phyloP scores from a whole-genome alignment of 2,329 filamentous ascomycete genomes.

The Colletotrichum gloeosporioides region DNA sequence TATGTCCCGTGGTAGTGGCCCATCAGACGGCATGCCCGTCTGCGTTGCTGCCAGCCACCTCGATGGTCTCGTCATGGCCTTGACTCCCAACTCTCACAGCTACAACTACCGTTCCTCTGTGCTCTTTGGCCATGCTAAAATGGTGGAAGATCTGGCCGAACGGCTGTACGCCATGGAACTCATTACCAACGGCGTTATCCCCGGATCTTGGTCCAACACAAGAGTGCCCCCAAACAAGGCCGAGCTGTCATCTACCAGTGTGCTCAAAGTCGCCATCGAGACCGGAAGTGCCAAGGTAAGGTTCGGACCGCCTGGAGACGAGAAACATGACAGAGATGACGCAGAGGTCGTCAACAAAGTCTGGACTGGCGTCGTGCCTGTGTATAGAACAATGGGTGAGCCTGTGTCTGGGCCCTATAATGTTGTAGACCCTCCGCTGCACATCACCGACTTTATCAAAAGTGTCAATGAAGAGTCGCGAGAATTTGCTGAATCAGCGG shows the following conservation, averaged over 20 bases:
- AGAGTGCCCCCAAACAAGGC: conserved; percentile 73
- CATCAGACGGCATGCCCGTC: conserved; percentile 66
- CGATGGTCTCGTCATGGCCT: conserved; percentile 79
- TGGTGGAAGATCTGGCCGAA: conserved; percentile 72
- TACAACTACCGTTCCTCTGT: conserved; percentile 87
- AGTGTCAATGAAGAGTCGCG: conserved; percentile 37
- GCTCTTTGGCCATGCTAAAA: conserved; percentile 74
- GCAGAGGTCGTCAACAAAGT: conserved; percentile 42
- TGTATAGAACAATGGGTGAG: conserved; percentile 67
- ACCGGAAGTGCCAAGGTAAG: conserved; percentile 80
- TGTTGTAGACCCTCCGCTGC: conserved; percentile 57
- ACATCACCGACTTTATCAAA: conserved; percentile 55
- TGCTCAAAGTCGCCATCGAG: conserved; percentile 72
- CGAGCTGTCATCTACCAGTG: conserved; percentile 77
- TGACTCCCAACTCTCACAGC: conserved; percentile 81
- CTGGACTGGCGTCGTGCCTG: conserved; percentile 66
- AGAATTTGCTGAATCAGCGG: conserved; percentile 28
- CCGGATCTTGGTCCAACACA: conserved; percentile 71
- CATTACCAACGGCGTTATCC: conserved; percentile 77
- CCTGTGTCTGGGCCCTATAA: conserved; percentile 68
- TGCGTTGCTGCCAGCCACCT: conserved; percentile 76
- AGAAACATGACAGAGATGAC: conserved; percentile 52
- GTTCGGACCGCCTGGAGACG: conserved; percentile 65
- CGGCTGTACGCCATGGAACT: conserved; percentile 79
- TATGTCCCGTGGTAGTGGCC: conserved; percentile 42